A percentile compares a stretch with the other conserved stretches of the same genome.
Conservation (phyloP, 192 early-diverging fungal species). For the Coemansia erecta region DNA sequence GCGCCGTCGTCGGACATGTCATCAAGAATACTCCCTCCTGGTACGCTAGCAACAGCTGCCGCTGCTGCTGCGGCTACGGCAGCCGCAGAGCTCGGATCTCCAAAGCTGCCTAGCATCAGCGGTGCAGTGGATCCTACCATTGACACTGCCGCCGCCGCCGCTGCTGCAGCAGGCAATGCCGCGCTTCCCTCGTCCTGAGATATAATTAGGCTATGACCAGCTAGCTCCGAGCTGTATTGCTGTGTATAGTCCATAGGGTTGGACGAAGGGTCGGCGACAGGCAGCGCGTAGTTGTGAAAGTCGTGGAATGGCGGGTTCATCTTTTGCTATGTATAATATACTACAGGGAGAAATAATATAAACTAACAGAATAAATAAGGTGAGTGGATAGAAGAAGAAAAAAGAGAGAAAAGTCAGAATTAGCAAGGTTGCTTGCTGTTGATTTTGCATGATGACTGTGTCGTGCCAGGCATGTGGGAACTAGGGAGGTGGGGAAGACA, state of each 20-base stretch:
- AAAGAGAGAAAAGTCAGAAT: neutral
- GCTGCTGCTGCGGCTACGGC: constrained; percentile 34
- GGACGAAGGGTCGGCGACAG: constrained; percentile 36
- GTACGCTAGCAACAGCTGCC: constrained; percentile 16
- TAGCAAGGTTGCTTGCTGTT: too few species aligned
- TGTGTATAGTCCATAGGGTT: constrained; percentile 46
- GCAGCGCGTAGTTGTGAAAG: constrained; percentile 51
- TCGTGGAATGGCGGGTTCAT: constrained; percentile 53
- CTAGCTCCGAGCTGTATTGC: constrained; percentile 44
- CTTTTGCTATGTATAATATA: neutral
- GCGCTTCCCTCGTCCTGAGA: constrained; percentile 34
- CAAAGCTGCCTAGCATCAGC: constrained; percentile 35
- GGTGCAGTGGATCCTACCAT: constrained; percentile 31
- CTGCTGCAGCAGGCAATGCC: constrained; percentile 22
- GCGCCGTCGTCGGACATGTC: constrained; percentile 21
- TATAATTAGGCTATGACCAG: constrained; percentile 41
- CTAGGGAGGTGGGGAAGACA: too few species aligned
- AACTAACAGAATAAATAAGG: neutral
- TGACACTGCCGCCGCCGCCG: constrained; percentile 13
- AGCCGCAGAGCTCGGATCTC: constrained; percentile 38
- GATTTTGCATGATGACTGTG: too few species aligned
- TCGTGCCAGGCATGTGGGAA: too few species aligned
- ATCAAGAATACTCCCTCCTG: constrained; percentile 20
- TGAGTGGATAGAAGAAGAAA: constrained; percentile 1
- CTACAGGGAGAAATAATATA: neutral